Evolutionary conservation across 1,284 basidiomycete genomes (phyloP), one percentile per base, ranked within the genome.

Genomic region (Moniliella sp.): DNA sequence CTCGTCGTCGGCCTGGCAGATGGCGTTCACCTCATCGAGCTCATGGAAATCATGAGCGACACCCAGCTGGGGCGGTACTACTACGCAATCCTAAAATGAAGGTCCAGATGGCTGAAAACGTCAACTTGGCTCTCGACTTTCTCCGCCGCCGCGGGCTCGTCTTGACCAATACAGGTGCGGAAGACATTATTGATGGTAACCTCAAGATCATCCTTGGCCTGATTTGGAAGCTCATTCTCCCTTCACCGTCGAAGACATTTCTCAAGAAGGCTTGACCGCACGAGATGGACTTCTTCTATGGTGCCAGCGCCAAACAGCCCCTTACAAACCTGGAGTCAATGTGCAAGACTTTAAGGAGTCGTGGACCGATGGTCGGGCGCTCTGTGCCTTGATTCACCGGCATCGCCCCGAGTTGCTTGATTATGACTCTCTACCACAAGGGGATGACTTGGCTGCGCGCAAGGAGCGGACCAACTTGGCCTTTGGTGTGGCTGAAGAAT

Each of bases 161-260:
- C 53, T 67, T 97, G 40, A 97, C 88, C 18, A 97, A 94, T 61
- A 93, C 97, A 35, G 86, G 88, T 28, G 77, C 83, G 4, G 83
- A 88, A 70, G 86, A 97, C 61, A 93, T 94, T 56, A 84, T 94
- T 38, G 88, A 97, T 59, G 86, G 86, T 16, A 93, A 93, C 61
- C 64, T 88, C 40, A 97, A 97, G 62, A 76, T 97, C 35, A 93
- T 91, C 33, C 71, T 97, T 11, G 88, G 88, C 19, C 86, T 94
- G 80, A 94, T 97, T 48, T 97, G 88, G 88, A 91, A 83, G 0
- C 70, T 97, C 25, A 88, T 97, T 56, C 69, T 57, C 4, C 50
- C 27, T 97, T 94, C 62, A 91, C 86, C 15, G 94, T 97, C 45
- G 84, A 88, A 11, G 84, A 88, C 52, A 94, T 97, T 65, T 88